Conservation (phyloP, 768 basidiomycete species). For the Rossbeevera mucosa region DNA sequence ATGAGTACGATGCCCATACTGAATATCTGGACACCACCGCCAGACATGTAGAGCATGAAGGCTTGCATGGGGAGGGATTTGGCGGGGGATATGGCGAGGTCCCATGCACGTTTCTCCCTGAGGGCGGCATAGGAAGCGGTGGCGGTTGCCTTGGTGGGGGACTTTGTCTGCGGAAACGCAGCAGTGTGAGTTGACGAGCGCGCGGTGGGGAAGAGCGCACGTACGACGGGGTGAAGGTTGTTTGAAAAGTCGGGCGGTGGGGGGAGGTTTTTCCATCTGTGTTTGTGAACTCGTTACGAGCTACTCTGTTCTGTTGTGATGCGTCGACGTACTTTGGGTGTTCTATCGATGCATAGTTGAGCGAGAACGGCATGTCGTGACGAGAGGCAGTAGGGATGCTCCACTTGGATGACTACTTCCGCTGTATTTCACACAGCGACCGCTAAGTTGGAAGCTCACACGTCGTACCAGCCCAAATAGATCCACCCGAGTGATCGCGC, state of each 20-base stretch:
- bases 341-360: slow-evolving; percentile 31
- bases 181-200: too few relatives aligned
- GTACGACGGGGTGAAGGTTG: slow-evolving; percentile 25
- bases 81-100: slow-evolving; percentile 76
- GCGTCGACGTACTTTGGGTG: slow-evolving; percentile 24
- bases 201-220: neutral
- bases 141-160: slow-evolving; percentile 33
- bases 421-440: too few relatives aligned
- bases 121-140: slow-evolving; percentile 57
- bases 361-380: slow-evolving; percentile 25
- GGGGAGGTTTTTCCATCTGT: slow-evolving; percentile 59
- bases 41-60: slow-evolving; percentile 99
- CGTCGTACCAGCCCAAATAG: too few relatives aligned
- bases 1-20: slow-evolving; percentile 96
- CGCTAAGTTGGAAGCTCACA: too few relatives aligned
- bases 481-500: too few relatives aligned
- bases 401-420: too few relatives aligned
- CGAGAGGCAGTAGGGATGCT: too few relatives aligned
- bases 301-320: neutral
- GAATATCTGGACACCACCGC: slow-evolving; percentile 92
- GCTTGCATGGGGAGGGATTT: slow-evolving; percentile 96
- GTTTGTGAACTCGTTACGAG: neutral
- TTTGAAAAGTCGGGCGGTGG: slow-evolving; percentile 68
- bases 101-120: slow-evolving; percentile 81
- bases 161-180: slow-evolving; percentile 44